Evolutionary conservation across 1,139 yeast genomes (phyloP), one percentile per base, ranked within the genome.

Genomic region (Diutina neorugosa): DNA sequence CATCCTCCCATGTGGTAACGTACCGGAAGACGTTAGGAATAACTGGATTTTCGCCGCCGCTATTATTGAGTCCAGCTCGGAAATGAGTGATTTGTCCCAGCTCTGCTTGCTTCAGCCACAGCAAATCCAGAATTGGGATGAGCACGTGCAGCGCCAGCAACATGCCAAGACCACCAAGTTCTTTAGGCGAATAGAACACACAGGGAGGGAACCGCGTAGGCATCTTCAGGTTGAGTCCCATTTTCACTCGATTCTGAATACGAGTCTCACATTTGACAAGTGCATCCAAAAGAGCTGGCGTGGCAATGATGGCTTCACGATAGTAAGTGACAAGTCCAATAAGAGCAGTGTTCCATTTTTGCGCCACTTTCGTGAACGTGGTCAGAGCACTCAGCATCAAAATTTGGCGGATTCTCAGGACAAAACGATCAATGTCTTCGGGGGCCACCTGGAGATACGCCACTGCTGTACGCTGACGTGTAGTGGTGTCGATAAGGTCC

Each of bases 161-260:
- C 98, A 94, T 94, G 19, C 98, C 98, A 51, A 94, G 70, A 43
- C 99, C 99, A 53, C 99, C 98, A 9, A 94, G 70, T 65, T 94
- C 99, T 61, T 90, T 93, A 0, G 98, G 98, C 0, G 98, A 89
- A 64, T 94, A 94, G 61, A 94, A 94, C 0, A 94, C 98, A 2
- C 97, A 98, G 0, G 98, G 99, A 3, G 99, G 99, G 69, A 94
- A 94, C 53, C 99, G 76, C 0, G 96, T 84, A 0, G 99, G 99
- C 99, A 94, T 94, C 68, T 94, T 94, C 8, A 98, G 91, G 63
- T 94, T 94, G 57, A 94, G 74, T 0, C 98, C 98, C 72, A 93
- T 80, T 65, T 94, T 94, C 23, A 94, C 96, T 59, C 96, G 76
- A 54, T 93, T 94, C 65, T 94, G 99, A 52, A 94, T 85, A 63